Evolutionary conservation across 805 yeast genomes (phyloP), one percentile per base, ranked within the genome.

Genomic region (Candida sanyiensis): DNA sequence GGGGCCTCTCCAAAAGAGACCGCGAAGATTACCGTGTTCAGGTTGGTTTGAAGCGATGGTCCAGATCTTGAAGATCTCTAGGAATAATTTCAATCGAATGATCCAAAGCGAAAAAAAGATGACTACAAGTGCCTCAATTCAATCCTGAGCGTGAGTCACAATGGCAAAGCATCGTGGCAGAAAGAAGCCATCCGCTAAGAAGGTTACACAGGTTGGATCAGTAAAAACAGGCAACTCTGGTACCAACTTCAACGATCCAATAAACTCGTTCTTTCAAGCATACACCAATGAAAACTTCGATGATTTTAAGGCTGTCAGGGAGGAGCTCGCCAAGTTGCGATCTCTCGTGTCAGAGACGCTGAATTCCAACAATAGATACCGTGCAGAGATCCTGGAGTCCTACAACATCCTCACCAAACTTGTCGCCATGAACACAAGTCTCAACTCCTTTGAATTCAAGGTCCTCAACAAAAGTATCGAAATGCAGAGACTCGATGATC

Each of bases 301-400:
- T 16, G 43, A 39, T 19, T 19, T 16, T 19, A 24, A 21, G 15
- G 24, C 22, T 2, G 11, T 35, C 7, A 22, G 33, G 16, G 36
- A 31, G 4, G 43, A 39, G 24, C 9, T 35, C 17, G 27, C 21
- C 11, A 27, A 27, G 11, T 19, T 39, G 28, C 37, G 43, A n/a
- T 25, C 28, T 15, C 15, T 39, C 15, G 43, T 39, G 6, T 35
- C 43, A 2, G 28, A 35, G 21, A 39, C 39, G 4, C 21, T 39
- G 22, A 35, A 31, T 13, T 15, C 39, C 10, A 39, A 39, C 12
- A 31, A 31, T 15, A 25, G 39, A 13, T 39, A 39, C 22, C 30
- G 43, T 10, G 28, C 39, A 16, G 43, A 39, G 37, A 39, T 39
- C 7, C 18, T 39, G 25, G 43, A 39, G 33, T 31, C 43, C 2